phyloP scores from a whole-genome alignment of 1,284 basidiomycete species.

The Moniliella sp. region DNA sequence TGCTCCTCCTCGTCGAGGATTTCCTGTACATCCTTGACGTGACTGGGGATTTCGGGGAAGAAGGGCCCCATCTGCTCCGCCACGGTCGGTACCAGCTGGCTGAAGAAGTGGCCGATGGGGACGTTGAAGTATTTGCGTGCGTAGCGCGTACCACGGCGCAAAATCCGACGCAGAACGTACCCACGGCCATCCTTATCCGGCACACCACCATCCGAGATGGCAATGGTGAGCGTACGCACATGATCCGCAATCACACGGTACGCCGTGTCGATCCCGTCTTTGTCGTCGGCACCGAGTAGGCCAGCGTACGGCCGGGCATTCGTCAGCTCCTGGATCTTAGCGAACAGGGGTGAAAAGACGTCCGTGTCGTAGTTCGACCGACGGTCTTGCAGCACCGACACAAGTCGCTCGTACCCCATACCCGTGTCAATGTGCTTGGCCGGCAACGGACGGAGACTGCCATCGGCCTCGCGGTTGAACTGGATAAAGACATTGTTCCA shows the following conservation, averaged over 20 bases:
- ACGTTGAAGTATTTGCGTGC: slow-evolving; percentile 86
- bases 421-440: slow-evolving; percentile 92
- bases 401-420: slow-evolving; percentile 93
- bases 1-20: slow-evolving; percentile 93
- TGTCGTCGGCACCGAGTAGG: slow-evolving; percentile 75
- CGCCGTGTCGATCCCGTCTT: slow-evolving; percentile 76
- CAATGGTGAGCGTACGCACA: slow-evolving; percentile 79
- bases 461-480: slow-evolving; percentile 81
- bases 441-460: slow-evolving; percentile 57
- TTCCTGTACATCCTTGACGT: slow-evolving; percentile 65
- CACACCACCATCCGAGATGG: slow-evolving; percentile 81
- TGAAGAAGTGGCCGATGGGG: slow-evolving; percentile 85
- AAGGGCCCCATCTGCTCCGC: slow-evolving; percentile 67
- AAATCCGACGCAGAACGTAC: slow-evolving; percentile 76
- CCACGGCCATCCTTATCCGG: slow-evolving; percentile 89
- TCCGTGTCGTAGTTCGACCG: slow-evolving; percentile 95
- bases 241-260: slow-evolving; percentile 94
- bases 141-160: slow-evolving; percentile 75
- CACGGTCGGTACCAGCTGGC: slow-evolving; percentile 65
- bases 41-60: slow-evolving; percentile 81
- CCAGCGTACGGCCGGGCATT: slow-evolving; percentile 68
- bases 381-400: slow-evolving; percentile 74
- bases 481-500: slow-evolving; percentile 99
- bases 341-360: slow-evolving; percentile 72
- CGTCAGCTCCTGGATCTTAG: slow-evolving; percentile 66